A percentile compares a stretch with the other conserved stretches of the same genome.
These are phyloP conservation scores for Hypoxylon sp. DNA, from an alignment of 2,329 filamentous ascomycete genomes.

Conservation along the genomic window DNA sequence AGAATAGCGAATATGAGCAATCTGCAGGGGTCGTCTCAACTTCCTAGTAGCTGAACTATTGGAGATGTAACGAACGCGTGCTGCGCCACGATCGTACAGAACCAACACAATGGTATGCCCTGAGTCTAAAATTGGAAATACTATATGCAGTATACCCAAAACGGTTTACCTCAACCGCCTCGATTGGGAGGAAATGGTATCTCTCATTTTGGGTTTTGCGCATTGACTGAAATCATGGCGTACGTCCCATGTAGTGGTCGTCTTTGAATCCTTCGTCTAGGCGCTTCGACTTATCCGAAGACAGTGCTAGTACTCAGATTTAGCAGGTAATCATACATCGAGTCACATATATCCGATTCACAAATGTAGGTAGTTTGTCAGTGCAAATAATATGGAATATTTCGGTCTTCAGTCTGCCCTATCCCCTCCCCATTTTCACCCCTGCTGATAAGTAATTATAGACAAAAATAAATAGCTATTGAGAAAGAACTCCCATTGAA, in stretches of 20 bases:
- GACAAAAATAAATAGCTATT: not conserved
- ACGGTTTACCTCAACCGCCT: not conserved
- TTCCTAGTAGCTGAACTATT: not conserved
- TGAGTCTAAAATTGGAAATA: not conserved
- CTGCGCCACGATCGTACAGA: slow-evolving; percentile 1
- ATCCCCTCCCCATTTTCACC: no score
- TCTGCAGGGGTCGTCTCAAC: not conserved
- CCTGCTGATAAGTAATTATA: not conserved
- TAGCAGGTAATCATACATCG: no score
- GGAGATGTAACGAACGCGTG: not conserved
- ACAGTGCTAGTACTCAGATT: no score
- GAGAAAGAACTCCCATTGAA: not conserved
- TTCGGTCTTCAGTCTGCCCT: no score
- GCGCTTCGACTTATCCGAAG: no score
- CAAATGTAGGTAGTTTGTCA: no score
- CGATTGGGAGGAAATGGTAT: not conserved
- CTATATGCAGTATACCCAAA: not conserved
- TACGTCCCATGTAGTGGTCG: no score
- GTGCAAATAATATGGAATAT: no score
- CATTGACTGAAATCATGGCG: no score
- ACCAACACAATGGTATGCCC: not conserved
- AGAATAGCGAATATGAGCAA: not conserved
- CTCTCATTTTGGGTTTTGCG: not conserved
- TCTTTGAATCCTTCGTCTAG: no score
- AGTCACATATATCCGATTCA: no score